Percentiles rank a stretch among this genome's conserved stretches.
phyloP scores from a whole-genome alignment of 2,329 filamentous ascomycete genomes.

The Trichoderma endophyticum region DNA sequence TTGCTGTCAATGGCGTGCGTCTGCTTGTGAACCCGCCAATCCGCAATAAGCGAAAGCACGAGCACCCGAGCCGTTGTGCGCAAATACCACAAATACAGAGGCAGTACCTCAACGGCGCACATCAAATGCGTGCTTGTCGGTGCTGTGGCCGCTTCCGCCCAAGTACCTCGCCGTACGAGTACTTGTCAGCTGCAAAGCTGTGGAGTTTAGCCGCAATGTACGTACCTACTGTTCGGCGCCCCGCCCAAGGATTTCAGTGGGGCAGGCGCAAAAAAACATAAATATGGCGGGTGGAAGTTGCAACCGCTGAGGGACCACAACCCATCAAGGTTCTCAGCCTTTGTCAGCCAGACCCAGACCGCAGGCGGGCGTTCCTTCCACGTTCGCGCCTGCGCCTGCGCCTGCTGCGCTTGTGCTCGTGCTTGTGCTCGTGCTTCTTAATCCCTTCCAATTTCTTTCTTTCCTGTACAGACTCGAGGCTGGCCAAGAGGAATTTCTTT shows the following conservation, averaged over 20 bases:
- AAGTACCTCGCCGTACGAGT: neutral
- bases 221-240: neutral
- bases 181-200: neutral
- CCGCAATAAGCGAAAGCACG: neutral
- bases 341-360: conserved; percentile 9
- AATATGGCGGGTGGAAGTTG: neutral
- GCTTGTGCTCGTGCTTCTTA: neutral
- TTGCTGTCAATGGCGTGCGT: neutral
- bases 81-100: neutral
- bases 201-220: neutral
- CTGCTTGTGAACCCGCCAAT: neutral
- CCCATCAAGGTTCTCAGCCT: conserved; percentile 33
- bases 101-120: neutral
- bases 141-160: neutral
- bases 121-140: neutral
- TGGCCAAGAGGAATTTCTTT: neutral
- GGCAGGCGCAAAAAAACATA: neutral
- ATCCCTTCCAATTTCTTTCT: neutral
- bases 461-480: neutral
- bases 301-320: conserved; percentile 14
- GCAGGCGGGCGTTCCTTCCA: conserved; percentile 13
- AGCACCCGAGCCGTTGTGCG: neutral
- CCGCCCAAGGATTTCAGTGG: neutral
- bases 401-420: neutral
- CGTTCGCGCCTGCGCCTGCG: conserved; percentile 7